phyloP scores from a whole-genome alignment of 805 yeast genomes.

The Suhomyces pyralidae region DNA sequence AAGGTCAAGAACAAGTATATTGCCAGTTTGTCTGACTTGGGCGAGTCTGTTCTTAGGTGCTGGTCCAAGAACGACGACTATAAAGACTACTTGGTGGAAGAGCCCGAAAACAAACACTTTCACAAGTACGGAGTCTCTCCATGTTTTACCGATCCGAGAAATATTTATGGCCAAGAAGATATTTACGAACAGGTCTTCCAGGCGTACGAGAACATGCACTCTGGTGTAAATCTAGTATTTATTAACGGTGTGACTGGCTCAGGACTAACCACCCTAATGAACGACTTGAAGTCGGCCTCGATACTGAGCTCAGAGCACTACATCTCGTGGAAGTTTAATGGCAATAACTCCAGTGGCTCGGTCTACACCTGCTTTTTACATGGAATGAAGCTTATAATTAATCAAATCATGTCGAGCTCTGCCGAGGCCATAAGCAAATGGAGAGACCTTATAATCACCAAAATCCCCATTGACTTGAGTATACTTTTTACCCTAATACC shows the following conservation, averaged over 20 bases:
- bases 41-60: not conserved
- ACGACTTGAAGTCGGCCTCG: conserved; percentile 35
- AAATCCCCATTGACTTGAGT: conserved; percentile 41
- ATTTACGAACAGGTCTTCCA: conserved; percentile 7
- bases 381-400: conserved; percentile 36
- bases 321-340: conserved; percentile 31
- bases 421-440: conserved; percentile 34
- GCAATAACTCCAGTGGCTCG: conserved; percentile 25
- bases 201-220: conserved; percentile 6
- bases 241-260: conserved; percentile 43
- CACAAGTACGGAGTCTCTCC: conserved; percentile 11
- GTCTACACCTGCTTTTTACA: conserved; percentile 36
- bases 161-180: conserved; percentile 13
- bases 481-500: conserved; percentile 43
- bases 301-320: conserved; percentile 28
- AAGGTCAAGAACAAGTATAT: conserved; percentile 19
- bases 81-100: conserved; percentile 1
- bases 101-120: not conserved
- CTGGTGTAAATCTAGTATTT: conserved; percentile 22
- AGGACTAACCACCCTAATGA: conserved; percentile 45
- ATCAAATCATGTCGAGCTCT: conserved; percentile 40
- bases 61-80: conserved; percentile 2
- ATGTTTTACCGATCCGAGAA: conserved; percentile 2
- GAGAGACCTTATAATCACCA: conserved; percentile 38
- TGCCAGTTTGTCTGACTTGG: not conserved